Evolutionary conservation across 352 stramenopile genomes (phyloP), one percentile per base, ranked within the genome.

Genomic region (Phytophthora tentaculata): DNA sequence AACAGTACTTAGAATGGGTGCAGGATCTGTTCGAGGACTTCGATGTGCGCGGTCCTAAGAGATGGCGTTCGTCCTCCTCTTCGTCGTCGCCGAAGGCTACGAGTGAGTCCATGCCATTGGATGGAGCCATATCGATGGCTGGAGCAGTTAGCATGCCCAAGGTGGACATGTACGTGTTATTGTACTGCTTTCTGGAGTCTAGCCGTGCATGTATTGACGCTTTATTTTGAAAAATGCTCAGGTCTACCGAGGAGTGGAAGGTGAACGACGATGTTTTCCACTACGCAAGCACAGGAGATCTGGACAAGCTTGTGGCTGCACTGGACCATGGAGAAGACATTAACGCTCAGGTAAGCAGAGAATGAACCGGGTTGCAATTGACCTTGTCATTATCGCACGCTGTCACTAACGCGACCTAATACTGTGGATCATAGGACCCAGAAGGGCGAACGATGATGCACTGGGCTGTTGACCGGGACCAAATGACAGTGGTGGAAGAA

Each of bases 391-490:
- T 62, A 17, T 3, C 10, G 12, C 47, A 22, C 19, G 39, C 19
- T 57, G 44, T 37, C 43, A 28, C 43, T 55, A 24, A 63, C 22
- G 12, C 51, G 17, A 29, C 3, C 19, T 20, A 53, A 52, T 53
- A 17, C 48, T 22, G n/a, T 51, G 19, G 16, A 58, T 23, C 26
- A 47, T 65, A 91, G 83, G 86, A 94, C 44, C 77, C 81, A 16
- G 82, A 92, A 71, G 86, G 83, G 2, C 83, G 86, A 65, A 94
- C 86, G 13, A 94, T 94, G 86, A 64, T 94, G 44, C 86, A 94
- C 54, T 94, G 86, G 86, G 86, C 86, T 20, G 86, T 94, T 10
- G 86, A 94, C 51, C 77, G 86, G 35, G 79, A 82, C 39, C 83
- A 94, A 41, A 73, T 50, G 7, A 71, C 76, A 4, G 51, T 92